Evolutionary conservation across 1,139 yeast genomes (phyloP).

Genomic region (Debaryomyces psychrophilus): DNA sequence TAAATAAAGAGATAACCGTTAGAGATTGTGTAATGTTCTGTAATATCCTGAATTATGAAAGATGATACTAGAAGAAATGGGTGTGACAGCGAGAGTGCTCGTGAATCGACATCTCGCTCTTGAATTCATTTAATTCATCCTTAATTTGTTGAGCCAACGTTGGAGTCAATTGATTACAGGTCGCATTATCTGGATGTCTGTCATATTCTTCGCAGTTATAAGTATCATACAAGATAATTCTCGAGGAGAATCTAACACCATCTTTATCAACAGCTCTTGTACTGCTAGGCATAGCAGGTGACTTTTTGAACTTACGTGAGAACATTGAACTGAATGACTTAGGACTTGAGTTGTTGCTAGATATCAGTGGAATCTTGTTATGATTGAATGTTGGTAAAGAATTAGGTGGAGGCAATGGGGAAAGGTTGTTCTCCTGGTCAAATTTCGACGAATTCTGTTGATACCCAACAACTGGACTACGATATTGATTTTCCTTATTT

Average conservation of each 20-base stretch:
- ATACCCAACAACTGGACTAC: background rate
- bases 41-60: background rate
- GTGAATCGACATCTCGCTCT: constrained; percentile 82
- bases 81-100: constrained; percentile 77
- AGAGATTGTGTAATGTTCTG: background rate
- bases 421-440: constrained; percentile 8
- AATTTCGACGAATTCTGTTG: background rate
- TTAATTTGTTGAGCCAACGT: constrained; percentile 83
- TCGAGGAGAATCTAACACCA: constrained; percentile 77
- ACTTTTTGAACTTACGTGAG: constrained; percentile 29
- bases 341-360: constrained; percentile 33
- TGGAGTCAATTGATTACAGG: constrained; percentile 92
- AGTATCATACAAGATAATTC: constrained; percentile 85
- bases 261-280: constrained; percentile 8
- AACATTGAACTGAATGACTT: constrained; percentile 37
- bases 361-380: constrained; percentile 31
- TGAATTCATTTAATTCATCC: constrained; percentile 79
- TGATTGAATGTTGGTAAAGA: constrained; percentile 29
- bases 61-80: constrained; percentile 61
- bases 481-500: constrained; percentile 2
- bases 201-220: constrained; percentile 86
- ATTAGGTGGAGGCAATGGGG: constrained; percentile 15
- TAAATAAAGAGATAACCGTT: background rate
- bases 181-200: constrained; percentile 90
- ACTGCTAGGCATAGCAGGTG: constrained; percentile 17